A percentile compares a stretch with the other conserved stretches of the same genome.
phyloP scores from a whole-genome alignment of 495 filamentous ascomycete species.

The Aspergillus mulundensis region DNA sequence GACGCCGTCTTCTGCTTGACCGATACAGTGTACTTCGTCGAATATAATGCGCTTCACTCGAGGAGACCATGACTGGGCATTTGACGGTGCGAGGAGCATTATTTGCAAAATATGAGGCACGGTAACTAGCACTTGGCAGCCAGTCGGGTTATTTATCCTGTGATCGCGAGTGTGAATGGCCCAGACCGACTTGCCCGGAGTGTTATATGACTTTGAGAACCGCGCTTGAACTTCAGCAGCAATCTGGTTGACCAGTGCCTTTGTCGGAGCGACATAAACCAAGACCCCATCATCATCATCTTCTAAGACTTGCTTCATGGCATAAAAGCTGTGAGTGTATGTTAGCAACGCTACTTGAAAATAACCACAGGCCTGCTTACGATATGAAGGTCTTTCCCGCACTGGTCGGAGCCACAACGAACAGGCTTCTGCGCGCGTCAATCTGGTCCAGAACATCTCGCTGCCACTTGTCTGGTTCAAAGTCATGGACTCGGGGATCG shows the following conservation, averaged over 20 bases:
- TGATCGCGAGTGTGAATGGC: constrained; percentile 74
- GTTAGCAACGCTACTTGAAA: constrained; percentile 5
- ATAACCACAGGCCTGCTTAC: constrained; percentile 14
- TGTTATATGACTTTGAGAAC: constrained; percentile 58
- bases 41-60: constrained; percentile 72
- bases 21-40: constrained; percentile 80
- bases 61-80: constrained; percentile 63
- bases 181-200: constrained; percentile 65
- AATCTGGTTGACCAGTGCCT: constrained; percentile 80
- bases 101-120: constrained; percentile 76
- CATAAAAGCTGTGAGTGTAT: constrained; percentile 54
- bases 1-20: constrained; percentile 70
- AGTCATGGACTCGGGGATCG: constrained; percentile 60
- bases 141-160: constrained; percentile 63
- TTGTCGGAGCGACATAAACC: constrained; percentile 78
- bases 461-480: constrained; percentile 75
- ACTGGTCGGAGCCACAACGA: constrained; percentile 74
- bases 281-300: constrained; percentile 62
- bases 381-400: constrained; percentile 61
- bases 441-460: constrained; percentile 67
- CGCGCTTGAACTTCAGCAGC: constrained; percentile 67
- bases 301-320: constrained; percentile 70
- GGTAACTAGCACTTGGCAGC: constrained; percentile 72
- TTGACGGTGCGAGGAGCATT: constrained; percentile 65
- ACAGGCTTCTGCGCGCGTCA: constrained; percentile 61